A percentile compares a stretch with the other conserved stretches of the same genome.
phyloP scores from a whole-genome alignment of 371 early-diverging fungal genomes.

The Mycotypha africana region DNA sequence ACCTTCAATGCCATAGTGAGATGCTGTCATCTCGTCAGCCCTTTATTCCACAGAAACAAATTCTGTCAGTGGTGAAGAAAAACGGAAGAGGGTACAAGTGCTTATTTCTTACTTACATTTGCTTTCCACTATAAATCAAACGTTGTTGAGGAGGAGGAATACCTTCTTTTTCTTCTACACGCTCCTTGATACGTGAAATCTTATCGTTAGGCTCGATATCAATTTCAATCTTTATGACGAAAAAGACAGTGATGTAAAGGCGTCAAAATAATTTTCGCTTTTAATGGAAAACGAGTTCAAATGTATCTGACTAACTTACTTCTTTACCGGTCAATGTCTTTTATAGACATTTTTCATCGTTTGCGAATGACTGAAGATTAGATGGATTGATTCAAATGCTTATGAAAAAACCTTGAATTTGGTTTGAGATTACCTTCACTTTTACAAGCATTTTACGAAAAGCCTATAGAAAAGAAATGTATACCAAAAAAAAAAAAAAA shows the following conservation, averaged over 20 bases:
- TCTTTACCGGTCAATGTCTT: slow-evolving; percentile 94
- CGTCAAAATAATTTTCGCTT: too few species aligned
- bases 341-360: too few species aligned
- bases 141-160: slow-evolving; percentile 96
- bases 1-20: slow-evolving; percentile 75
- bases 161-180: slow-evolving; percentile 95
- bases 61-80: too few species aligned
- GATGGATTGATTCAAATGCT: too few species aligned
- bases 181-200: slow-evolving; percentile 89
- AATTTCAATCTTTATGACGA: slow-evolving; percentile 95
- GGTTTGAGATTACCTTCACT: slow-evolving; percentile 90
- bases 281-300: not conserved
- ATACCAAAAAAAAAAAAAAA: too few species aligned
- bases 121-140: slow-evolving; percentile 93
- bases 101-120: slow-evolving; percentile 66
- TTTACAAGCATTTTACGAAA: slow-evolving; percentile 82
- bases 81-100: too few species aligned
- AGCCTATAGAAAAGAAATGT: too few species aligned
- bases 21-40: slow-evolving; percentile 82
- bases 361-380: too few species aligned
- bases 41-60: too few species aligned
- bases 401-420: too few species aligned
- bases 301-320: slow-evolving; percentile 39
- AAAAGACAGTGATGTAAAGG: too few species aligned
- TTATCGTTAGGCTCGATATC: slow-evolving; percentile 88